phyloP scores from a whole-genome alignment of 148 eudicot genomes.

The Pharnaceum exiguum region DNA sequence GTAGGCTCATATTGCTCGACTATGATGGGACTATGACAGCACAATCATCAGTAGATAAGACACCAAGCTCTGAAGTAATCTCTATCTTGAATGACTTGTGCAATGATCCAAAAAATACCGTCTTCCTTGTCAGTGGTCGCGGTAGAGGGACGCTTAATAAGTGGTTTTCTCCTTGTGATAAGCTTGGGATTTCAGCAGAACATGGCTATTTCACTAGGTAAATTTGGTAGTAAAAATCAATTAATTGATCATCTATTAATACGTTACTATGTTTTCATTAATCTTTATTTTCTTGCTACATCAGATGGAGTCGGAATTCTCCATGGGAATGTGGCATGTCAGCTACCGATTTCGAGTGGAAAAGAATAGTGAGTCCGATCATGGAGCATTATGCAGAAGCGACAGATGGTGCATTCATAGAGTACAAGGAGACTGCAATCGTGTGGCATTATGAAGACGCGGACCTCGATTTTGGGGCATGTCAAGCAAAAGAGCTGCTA shows the following conservation, averaged over 20 bases:
- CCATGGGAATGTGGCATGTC: constrained; percentile 48
- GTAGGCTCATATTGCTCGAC: constrained; percentile 61
- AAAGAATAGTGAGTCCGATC: constrained; percentile 46
- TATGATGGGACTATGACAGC: constrained; percentile 78
- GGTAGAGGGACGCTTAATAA: constrained; percentile 47
- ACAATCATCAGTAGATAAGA: constrained; percentile 43
- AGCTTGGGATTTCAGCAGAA: constrained; percentile 71
- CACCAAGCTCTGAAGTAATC: constrained; percentile 46
- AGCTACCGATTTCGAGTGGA: constrained; percentile 58
- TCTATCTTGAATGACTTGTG: constrained; percentile 45
- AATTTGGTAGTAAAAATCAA: not conserved
- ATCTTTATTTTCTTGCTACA: not conserved
- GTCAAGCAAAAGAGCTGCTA: constrained; percentile 79
- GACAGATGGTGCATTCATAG: constrained; percentile 76
- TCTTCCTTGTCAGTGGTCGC: constrained; percentile 77
- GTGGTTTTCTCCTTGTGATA: constrained; percentile 65
- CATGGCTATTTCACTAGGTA: constrained; percentile 75
- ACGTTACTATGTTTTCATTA: not conserved
- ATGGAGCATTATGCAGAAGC: constrained; percentile 82
- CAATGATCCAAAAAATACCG: constrained; percentile 60
- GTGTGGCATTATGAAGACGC: constrained; percentile 90
- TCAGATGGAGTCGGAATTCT: constrained; percentile 57
- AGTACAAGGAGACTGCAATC: constrained; percentile 67
- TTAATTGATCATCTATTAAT: not conserved
- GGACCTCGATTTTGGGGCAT: constrained; percentile 66